Base-by-base conservation (phyloP, 2,329 filamentous ascomycete species). In the Drechslerella coelobrocha region DNA sequence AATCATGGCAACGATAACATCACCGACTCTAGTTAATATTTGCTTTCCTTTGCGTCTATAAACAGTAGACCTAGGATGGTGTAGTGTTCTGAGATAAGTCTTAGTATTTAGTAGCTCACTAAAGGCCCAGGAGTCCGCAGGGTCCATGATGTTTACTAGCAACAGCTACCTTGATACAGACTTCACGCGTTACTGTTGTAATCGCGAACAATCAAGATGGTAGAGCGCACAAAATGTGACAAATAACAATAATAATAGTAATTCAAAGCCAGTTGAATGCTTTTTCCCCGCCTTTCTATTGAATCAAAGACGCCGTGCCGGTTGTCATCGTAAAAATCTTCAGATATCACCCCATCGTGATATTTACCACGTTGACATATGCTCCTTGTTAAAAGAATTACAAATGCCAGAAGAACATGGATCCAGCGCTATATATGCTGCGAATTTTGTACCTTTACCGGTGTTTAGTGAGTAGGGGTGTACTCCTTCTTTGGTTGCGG, bases 401-500 rank as follows among this genome's bases (percentile, higher is more conserved):
- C 43, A 57, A 48, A 56, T 52, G 29, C 39, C 39, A 7, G 29
- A 47, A 17, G 39, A 19, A 19, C 29, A 17, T 43, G n/a, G 5
- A 5, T 39, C 24, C 53, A 52, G 17, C 26, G 17, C 10, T 24
- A 37, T 34, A 14, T 21, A 8, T 21, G 48, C 10, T 26, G 26
- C 27, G 14, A 12, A 43, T 21, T 45, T 12, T 43, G 7, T n/a
- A 21, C 29, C 31, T 34, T 1, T 17, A 9, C 21, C 29, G 27
- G 12, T 37, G 19, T 26, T 45, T 69, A 61, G 41, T 75, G 75
- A 71, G 81, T 81, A 73, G 83, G 78, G 76, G 84, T 80, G 81
- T 91, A 93, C 74, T 85, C 82, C 81, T 92, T 86, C 84, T 93
- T 92, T 77, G 89, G 89, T 83, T 87, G 89, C 75, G 90, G 90